Evolutionary conservation across 1,139 yeast genomes (phyloP).

Genomic region (Yamadazyma mexicana): DNA sequence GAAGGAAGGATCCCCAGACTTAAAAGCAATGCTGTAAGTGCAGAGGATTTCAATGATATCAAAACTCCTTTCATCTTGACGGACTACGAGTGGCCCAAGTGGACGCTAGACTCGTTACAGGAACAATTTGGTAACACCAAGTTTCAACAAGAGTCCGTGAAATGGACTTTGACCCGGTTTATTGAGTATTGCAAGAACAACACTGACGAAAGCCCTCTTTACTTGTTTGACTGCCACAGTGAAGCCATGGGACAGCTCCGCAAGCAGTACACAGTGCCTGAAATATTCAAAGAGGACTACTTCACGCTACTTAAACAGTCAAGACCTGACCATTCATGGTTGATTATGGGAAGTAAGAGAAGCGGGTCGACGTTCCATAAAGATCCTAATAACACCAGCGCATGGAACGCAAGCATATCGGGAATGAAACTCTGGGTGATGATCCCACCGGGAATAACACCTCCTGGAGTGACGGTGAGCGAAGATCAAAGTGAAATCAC

Average conservation of each 20-base stretch:
- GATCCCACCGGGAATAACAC: constrained; percentile 74
- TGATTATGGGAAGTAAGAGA: constrained; percentile 76
- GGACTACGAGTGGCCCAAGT: constrained; percentile 57
- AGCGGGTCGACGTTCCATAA: constrained; percentile 91
- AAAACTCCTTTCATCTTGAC: constrained; percentile 70
- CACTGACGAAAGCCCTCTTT: constrained; percentile 78
- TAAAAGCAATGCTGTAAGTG: constrained; percentile 28
- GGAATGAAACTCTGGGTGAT: constrained; percentile 87
- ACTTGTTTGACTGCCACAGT: constrained; percentile 78
- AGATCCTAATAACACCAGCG: constrained; percentile 87
- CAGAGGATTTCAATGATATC: constrained; percentile 46
- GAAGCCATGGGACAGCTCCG: constrained; percentile 59
- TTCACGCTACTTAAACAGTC: constrained; percentile 49
- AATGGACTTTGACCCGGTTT: constrained; percentile 70
- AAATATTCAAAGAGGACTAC: constrained; percentile 51
- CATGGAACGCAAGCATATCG: constrained; percentile 80
- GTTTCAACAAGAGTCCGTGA: constrained; percentile 83
- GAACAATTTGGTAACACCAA: constrained; percentile 55
- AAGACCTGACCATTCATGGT: constrained; percentile 90
- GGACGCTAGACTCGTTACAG: constrained; percentile 56
- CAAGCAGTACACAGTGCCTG: constrained; percentile 53
- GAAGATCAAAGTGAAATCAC: constrained; percentile 86
- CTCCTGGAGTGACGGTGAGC: constrained; percentile 86
- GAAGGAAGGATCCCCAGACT: constrained; percentile 48
- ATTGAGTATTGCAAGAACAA: constrained; percentile 60